Evolutionary conservation across 495 filamentous ascomycete species (phyloP).

Genomic region (Copromyces sp.): DNA sequence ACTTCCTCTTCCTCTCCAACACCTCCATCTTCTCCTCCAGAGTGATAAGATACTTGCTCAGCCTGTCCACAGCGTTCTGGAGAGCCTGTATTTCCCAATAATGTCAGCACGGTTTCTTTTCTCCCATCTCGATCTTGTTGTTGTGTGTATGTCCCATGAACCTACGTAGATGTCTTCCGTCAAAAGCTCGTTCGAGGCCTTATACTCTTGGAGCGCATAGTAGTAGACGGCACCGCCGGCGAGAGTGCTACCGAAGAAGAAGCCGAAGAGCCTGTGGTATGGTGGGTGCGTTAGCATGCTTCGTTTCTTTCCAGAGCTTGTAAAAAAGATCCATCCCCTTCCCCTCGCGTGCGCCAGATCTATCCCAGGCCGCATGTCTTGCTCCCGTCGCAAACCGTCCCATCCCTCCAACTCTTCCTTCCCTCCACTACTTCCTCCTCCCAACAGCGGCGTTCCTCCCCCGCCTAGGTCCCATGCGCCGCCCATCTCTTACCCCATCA

Average conservation of each 20-base stretch:
- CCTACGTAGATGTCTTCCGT: slow-evolving; percentile 94
- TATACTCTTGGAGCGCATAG: slow-evolving; percentile 87
- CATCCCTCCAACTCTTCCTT: not conserved
- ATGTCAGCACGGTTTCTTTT: slow-evolving; percentile 7
- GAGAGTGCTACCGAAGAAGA: slow-evolving; percentile 75
- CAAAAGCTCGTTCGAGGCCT: slow-evolving; percentile 84
- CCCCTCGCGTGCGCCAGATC: not conserved
- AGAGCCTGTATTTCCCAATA: slow-evolving; percentile 50
- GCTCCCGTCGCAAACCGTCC: not conserved
- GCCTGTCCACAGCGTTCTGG: slow-evolving; percentile 74
- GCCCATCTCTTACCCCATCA: not conserved
- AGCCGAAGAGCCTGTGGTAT: slow-evolving; percentile 68
- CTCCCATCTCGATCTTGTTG: not conserved
- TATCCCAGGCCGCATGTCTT: not conserved
- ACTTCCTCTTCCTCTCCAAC: slow-evolving; percentile 41
- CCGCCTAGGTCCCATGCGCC: too few species aligned
- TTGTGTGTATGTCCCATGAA: slow-evolving; percentile 22
- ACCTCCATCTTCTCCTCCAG: slow-evolving; percentile 75
- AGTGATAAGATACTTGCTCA: slow-evolving; percentile 70
- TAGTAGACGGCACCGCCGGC: slow-evolving; percentile 78
- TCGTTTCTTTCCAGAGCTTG: not conserved
- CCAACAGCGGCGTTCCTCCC: not conserved
- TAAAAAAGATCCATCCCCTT: not conserved
- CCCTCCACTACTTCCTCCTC: too few species aligned
- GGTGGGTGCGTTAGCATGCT: not conserved